Base-by-base conservation (phyloP, 176 grass and related monocot species). In the Themeda triandra region DNA sequence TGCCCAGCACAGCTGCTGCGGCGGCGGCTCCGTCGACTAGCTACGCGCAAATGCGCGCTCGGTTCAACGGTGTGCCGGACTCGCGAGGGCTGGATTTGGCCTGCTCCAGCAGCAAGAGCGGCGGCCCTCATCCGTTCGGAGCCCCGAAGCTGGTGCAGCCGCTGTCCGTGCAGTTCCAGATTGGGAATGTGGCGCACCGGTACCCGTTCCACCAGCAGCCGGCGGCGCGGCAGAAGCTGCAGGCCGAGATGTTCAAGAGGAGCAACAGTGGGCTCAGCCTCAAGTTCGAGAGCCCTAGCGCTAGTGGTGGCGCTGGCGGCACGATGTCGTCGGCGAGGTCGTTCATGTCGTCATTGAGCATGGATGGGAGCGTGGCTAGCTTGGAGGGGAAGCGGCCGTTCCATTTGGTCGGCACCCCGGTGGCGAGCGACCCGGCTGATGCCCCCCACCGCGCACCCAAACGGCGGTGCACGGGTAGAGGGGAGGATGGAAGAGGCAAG, bases 271-370 rank as follows among this genome's bases (percentile, higher is more conserved):
- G 66, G 45, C 79, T 92, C 51, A 98, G 83, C 83, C 71, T 99
- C 2, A 99, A 96, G 77, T 94, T 99, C 40, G 90, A 92, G 36
- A 82, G 68, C 64, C 77, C 89, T n/a, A 84, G 69, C 14, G n/a
- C 66, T 17, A 82, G 66, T 15, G 46, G 46, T 10, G 81, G 86
- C 25, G 45, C 86, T 0, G 53, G 78, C 0, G 86, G 88, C 46
- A 86, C 89, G 6, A 87, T 93, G 75, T 96, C 93, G 5, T 94
- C 93, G 0, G 83, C 87, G 6, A 86, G 83, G 25, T 92, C 92
- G 0, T 90, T 98, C 78, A 51, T 92, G 86, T 94, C 96, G 1
- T 98, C 96, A 2, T 78, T 98, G 42, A 96, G 93, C 13, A 92
- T 94, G 81, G 91, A 99, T 40, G 87, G 89, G 13, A 94, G 91